A percentile compares a stretch with the other conserved stretches of the same genome.
phyloP scores from a whole-genome alignment of 1,284 basidiomycete species.

The Rugosomyces carneus region DNA sequence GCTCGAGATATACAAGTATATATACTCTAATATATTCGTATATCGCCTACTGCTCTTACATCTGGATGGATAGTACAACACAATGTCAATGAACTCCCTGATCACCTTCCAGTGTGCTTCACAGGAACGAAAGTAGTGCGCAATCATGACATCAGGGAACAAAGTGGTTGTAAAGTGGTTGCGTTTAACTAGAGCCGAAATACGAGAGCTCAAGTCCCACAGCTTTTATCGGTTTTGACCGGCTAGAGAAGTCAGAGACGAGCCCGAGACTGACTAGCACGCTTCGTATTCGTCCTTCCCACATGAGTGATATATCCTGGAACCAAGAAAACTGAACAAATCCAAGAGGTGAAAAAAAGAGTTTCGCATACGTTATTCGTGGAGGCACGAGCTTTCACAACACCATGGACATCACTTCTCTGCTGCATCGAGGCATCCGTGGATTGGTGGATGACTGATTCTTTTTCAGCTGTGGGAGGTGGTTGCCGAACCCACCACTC shows the following conservation, averaged over 20 bases:
- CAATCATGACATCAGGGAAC: no score
- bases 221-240: conserved; percentile 78
- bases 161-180: neutral
- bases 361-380: conserved; percentile 70
- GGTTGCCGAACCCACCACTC: conserved; percentile 84
- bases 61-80: conserved; percentile 16
- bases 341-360: conserved; percentile 2
- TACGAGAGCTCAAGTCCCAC: conserved; percentile 90
- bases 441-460: conserved; percentile 12
- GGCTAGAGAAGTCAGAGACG: conserved; percentile 80
- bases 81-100: conserved; percentile 2
- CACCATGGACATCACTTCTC: conserved; percentile 59
- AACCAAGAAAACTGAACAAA: conserved; percentile 10
- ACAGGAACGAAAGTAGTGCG: no score
- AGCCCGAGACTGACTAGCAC: conserved; percentile 88
- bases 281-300: conserved; percentile 90
- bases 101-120: neutral
- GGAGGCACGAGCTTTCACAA: conserved; percentile 85
- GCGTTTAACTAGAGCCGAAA: conserved; percentile 64
- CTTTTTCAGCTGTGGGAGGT: conserved; percentile 19
- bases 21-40: conserved; percentile 7
- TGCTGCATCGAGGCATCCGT: conserved; percentile 15
- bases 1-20: neutral
- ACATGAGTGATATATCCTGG: conserved; percentile 84
- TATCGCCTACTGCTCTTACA: conserved; percentile 8